Evolutionary conservation across 768 basidiomycete genomes (phyloP).

Genomic region (Imleria badia): DNA sequence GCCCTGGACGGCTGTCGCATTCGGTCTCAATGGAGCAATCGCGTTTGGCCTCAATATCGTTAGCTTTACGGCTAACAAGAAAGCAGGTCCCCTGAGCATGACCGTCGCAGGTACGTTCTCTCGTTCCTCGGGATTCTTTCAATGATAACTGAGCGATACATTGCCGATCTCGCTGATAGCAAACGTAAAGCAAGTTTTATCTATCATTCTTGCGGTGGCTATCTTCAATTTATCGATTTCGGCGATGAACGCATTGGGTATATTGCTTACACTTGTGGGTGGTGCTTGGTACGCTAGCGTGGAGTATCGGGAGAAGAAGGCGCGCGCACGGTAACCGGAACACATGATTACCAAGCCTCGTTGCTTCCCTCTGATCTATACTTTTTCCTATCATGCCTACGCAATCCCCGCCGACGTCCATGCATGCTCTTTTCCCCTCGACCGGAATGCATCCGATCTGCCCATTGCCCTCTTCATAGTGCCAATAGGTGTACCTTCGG

Average conservation of each 20-base stretch:
- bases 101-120: slow-evolving; percentile 73
- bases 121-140: neutral
- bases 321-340: slow-evolving; percentile 16
- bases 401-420: neutral
- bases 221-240: slow-evolving; percentile 86
- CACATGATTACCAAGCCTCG: neutral
- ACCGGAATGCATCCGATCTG: neutral
- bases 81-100: slow-evolving; percentile 87
- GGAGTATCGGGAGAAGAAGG: slow-evolving; percentile 53
- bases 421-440: neutral
- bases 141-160: neutral
- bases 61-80: slow-evolving; percentile 93
- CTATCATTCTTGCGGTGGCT: slow-evolving; percentile 77
- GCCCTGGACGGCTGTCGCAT: slow-evolving; percentile 44
- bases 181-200: slow-evolving; percentile 93
- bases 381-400: neutral
- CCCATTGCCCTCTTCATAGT: neutral
- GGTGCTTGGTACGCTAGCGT: slow-evolving; percentile 79
- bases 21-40: slow-evolving; percentile 78
- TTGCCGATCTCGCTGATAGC: slow-evolving; percentile 41
- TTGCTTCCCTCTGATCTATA: neutral
- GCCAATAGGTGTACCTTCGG: neutral
- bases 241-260: slow-evolving; percentile 77
- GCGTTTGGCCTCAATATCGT: slow-evolving; percentile 94
- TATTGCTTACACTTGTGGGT: slow-evolving; percentile 78